Evolutionary conservation across 148 eudicot species (phyloP), one percentile per base, ranked within the genome.

Genomic region (Cornus suecica): DNA sequence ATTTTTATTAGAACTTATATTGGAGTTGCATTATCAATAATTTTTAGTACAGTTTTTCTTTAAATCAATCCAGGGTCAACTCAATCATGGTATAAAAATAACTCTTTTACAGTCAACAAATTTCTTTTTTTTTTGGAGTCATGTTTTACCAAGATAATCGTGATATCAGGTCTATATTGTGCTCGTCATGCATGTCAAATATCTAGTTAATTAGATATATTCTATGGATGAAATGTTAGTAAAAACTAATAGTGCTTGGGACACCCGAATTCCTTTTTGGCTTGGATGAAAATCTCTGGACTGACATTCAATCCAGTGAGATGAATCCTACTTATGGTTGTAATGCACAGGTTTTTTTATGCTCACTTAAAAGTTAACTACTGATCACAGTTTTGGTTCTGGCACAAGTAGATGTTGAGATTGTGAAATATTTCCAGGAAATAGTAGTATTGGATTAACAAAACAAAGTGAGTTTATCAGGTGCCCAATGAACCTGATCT

Each of bases 401-500:
- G 15, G 14, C 14, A 45, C 61, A 54, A 26, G 23, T 31, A 63
- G 62, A 74, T 48, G 29, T 20, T 37, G 24, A 23, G 26, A 16
- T n/a, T 34, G 16, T 26, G 60, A 37, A 62, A 61, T 62, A 29
- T 73, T 13, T 25, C 62, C 68, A 23, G 25, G 23, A 67, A 3
- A 22, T 37, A 10, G 75, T 24, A 58, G 48, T 32, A 25, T 41
- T 29, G 27, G 27, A 37, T 15, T 32, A 31, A 23, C 3, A 22
- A n/a, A 31, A 23, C 37, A 18, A 58, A 62, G 9, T 13, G 4
- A 41, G 5, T 37, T 30, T 34, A 72, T 58, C 27, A 24, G 34
- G 20, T 74, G 69, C 69, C 76, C 63, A 26, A 52, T 30, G 56
- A 61, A 63, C 68, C 68, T 24, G 8, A 41, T 73, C 23, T 32